Percentiles rank a stretch among this genome's conserved stretches.
phyloP scores from a whole-genome alignment of 352 stramenopile genomes.

The Phytopythium boreale region DNA sequence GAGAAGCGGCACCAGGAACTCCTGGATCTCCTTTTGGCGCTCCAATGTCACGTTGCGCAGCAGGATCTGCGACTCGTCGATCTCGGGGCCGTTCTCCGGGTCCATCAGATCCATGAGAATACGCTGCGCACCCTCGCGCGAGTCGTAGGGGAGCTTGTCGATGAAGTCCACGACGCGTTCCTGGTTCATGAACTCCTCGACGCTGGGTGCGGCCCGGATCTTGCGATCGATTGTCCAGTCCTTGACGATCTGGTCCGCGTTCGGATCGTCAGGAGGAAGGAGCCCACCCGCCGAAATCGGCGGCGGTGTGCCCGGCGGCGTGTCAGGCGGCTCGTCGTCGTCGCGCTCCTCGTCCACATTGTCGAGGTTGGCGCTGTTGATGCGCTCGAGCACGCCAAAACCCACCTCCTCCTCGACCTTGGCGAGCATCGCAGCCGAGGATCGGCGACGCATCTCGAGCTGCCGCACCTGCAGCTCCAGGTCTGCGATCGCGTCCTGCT shows the following conservation, averaged over 20 bases:
- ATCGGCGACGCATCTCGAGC: constrained; percentile 51
- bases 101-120: constrained; percentile 56
- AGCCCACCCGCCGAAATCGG: constrained; percentile 57
- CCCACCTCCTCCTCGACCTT: constrained; percentile 37
- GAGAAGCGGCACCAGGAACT: constrained; percentile 66
- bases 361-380: constrained; percentile 18
- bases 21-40: constrained; percentile 49
- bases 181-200: constrained; percentile 37
- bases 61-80: constrained; percentile 71
- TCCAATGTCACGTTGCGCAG: constrained; percentile 50
- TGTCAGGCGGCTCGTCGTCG: constrained; percentile 50
- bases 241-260: constrained; percentile 49
- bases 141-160: constrained; percentile 63
- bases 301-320: constrained; percentile 69
- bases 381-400: constrained; percentile 48
- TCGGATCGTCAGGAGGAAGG: constrained; percentile 48
- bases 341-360: constrained; percentile 16
- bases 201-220: constrained; percentile 38
- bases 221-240: constrained; percentile 72
- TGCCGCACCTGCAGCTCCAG: constrained; percentile 62
- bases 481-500: constrained; percentile 66
- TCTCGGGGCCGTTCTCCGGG: constrained; percentile 31
- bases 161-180: constrained; percentile 45
- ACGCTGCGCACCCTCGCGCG: constrained; percentile 57
- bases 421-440: constrained; percentile 41